phyloP scores from a whole-genome alignment of 768 basidiomycete genomes.

The Gloeopeniophorella convolvens region DNA sequence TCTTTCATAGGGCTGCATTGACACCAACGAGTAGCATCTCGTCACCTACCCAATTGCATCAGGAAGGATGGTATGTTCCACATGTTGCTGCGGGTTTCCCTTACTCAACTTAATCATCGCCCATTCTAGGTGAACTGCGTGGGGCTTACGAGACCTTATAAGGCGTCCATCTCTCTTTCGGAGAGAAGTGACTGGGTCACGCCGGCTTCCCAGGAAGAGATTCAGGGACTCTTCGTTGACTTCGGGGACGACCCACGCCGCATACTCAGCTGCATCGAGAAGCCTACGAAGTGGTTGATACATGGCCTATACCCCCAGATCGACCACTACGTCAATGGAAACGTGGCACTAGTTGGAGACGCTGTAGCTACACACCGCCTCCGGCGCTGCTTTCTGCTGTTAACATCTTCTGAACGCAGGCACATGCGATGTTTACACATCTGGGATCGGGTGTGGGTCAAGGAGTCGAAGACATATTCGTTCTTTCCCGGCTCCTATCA shows the following conservation, averaged over 20 bases:
- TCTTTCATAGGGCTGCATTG: neutral
- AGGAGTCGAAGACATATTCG: constrained; percentile 50
- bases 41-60: constrained; percentile 45
- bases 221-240: constrained; percentile 37
- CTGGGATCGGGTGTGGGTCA: constrained; percentile 54
- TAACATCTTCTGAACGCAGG: constrained; percentile 22
- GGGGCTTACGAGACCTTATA: too few species aligned
- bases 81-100: too few species aligned
- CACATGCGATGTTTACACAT: constrained; percentile 55
- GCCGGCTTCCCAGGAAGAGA: constrained; percentile 34
- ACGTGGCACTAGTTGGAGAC: constrained; percentile 49
- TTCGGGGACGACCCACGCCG: constrained; percentile 41
- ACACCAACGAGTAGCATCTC: constrained; percentile 37
- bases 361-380: constrained; percentile 25
- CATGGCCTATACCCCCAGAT: constrained; percentile 44
- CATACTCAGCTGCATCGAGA: constrained; percentile 38
- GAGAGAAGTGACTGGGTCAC: too few species aligned
- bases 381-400: neutral
- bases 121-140: too few species aligned
- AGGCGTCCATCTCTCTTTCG: too few species aligned
- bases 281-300: constrained; percentile 47
- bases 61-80: constrained; percentile 43
- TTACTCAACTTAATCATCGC: constrained; percentile 25
- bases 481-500: constrained; percentile 40
- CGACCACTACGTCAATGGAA: constrained; percentile 36